These are phyloP conservation scores for Acrasis kona DNA, from an alignment of 78 protist species.

Conservation along the genomic window DNA sequence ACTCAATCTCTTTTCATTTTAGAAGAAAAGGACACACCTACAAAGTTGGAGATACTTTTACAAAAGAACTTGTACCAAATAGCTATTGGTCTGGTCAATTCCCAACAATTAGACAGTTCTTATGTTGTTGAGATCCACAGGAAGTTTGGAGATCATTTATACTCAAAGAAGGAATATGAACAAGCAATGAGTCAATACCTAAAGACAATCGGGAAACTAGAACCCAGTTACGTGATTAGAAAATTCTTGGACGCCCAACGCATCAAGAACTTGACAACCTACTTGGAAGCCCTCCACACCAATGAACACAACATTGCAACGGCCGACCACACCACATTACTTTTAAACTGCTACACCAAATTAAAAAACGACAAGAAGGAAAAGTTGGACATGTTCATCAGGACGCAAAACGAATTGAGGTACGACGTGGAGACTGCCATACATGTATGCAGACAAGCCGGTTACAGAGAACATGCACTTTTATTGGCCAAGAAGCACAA, in stretches of 20 bases:
- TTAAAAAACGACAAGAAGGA: constrained; percentile 61
- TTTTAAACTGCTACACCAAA: constrained; percentile 90
- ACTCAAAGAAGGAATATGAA: constrained; percentile 66
- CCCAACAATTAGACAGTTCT: constrained; percentile 46
- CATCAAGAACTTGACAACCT: constrained; percentile 79
- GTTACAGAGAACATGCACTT: constrained; percentile 72
- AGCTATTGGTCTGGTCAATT: constrained; percentile 34
- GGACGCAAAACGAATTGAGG: constrained; percentile 22
- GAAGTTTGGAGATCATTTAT: constrained; percentile 85
- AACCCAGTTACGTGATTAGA: constrained; percentile 92
- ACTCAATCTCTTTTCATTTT: constrained; percentile 34
- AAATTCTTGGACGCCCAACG: constrained; percentile 90
- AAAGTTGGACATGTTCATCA: constrained; percentile 71
- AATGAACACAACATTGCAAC: constrained; percentile 71
- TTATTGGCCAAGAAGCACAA: constrained; percentile 39
- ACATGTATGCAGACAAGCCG: constrained; percentile 72
- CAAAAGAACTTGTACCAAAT: constrained; percentile 61
- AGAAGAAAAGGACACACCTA: constrained; percentile 81
- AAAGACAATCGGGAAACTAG: constrained; percentile 83
- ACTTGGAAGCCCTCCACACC: constrained; percentile 50
- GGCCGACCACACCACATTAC: constrained; percentile 85
- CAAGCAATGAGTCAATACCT: constrained; percentile 86
- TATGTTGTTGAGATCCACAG: constrained; percentile 57
- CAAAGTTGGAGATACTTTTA: constrained; percentile 85
- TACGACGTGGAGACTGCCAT: constrained; percentile 87